These are phyloP conservation scores for Melampsora larici-populina DNA, from an alignment of 1,284 basidiomycete genomes.

Conservation along the genomic window DNA sequence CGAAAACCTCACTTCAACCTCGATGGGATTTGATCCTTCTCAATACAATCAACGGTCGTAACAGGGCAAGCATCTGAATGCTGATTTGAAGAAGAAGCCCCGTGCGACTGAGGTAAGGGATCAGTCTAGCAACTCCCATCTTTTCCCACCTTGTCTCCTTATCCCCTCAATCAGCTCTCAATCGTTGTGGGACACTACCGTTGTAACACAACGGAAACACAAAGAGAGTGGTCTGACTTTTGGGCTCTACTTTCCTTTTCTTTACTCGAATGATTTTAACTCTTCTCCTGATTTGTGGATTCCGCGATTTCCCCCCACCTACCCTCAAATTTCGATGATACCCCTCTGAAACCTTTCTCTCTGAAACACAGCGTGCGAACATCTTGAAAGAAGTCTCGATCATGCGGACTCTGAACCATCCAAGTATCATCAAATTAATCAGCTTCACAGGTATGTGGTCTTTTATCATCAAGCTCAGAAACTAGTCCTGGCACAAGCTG, in stretches of 20 bases:
- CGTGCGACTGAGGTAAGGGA: slow-evolving; percentile 52
- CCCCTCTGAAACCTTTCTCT: too few relatives aligned
- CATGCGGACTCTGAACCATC: slow-evolving; percentile 91
- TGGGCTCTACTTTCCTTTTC: background rate
- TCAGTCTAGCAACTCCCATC: background rate
- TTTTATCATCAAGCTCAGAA: slow-evolving; percentile 45
- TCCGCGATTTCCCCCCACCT: background rate
- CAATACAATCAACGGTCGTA: slow-evolving; percentile 8
- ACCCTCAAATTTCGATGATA: slow-evolving; percentile 6
- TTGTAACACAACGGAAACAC: too few relatives aligned
- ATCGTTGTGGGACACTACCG: too few relatives aligned
- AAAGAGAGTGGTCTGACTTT: too few relatives aligned
- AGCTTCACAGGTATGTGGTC: slow-evolving; percentile 62
- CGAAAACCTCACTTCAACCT: background rate
- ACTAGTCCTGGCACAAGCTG: slow-evolving; percentile 43
- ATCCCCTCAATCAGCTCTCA: background rate
- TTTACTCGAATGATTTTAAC: background rate
- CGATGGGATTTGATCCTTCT: background rate
- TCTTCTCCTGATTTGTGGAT: background rate
- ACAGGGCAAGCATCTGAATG: slow-evolving; percentile 48
- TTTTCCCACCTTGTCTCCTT: background rate
- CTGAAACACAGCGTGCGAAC: slow-evolving; percentile 74
- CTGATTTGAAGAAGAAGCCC: slow-evolving; percentile 50
- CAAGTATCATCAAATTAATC: slow-evolving; percentile 80
- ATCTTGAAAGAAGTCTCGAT: slow-evolving; percentile 99